Evolutionary conservation across 2,329 filamentous ascomycete genomes (phyloP).

Genomic region (Penicillium sp.): DNA sequence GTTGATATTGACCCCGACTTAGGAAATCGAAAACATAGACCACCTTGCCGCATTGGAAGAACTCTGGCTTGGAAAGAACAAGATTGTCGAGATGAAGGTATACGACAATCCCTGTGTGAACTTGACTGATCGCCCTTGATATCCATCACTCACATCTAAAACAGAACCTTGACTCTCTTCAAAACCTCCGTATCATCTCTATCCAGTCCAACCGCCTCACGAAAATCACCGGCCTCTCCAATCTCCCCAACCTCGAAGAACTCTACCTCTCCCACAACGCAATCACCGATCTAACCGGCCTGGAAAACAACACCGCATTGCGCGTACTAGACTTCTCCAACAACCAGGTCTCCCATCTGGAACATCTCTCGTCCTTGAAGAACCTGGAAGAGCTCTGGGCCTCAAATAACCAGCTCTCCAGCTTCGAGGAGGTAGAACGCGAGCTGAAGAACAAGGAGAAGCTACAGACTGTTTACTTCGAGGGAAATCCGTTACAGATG

Average conservation of each 20-base stretch:
- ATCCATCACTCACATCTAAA: not conserved
- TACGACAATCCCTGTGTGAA: too few species aligned
- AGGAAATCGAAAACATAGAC: slow-evolving; percentile 83
- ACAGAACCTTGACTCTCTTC: slow-evolving; percentile 70
- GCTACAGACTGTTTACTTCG: slow-evolving; percentile 91
- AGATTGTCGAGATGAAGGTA: slow-evolving; percentile 80
- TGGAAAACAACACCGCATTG: slow-evolving; percentile 69
- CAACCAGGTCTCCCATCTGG: slow-evolving; percentile 77
- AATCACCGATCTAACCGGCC: slow-evolving; percentile 74
- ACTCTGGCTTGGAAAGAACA: slow-evolving; percentile 95
- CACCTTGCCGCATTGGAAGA: slow-evolving; percentile 77
- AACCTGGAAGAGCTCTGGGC: slow-evolving; percentile 93
- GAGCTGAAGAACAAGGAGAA: slow-evolving; percentile 77
- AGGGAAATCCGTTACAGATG: slow-evolving; percentile 87
- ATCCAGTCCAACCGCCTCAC: slow-evolving; percentile 94
- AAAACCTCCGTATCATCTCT: slow-evolving; percentile 83
- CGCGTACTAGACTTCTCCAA: slow-evolving; percentile 86
- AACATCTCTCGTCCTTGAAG: slow-evolving; percentile 69
- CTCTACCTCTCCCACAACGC: slow-evolving; percentile 95
- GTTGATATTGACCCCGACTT: not conserved
- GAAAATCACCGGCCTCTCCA: slow-evolving; percentile 74
- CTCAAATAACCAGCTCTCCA: slow-evolving; percentile 79
- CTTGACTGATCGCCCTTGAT: not conserved
- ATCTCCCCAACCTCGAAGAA: slow-evolving; percentile 79
- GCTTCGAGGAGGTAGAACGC: slow-evolving; percentile 79